These are phyloP conservation scores for Mortierella alpina DNA, from an alignment of 192 early-diverging fungal species.

Conservation along the genomic window DNA sequence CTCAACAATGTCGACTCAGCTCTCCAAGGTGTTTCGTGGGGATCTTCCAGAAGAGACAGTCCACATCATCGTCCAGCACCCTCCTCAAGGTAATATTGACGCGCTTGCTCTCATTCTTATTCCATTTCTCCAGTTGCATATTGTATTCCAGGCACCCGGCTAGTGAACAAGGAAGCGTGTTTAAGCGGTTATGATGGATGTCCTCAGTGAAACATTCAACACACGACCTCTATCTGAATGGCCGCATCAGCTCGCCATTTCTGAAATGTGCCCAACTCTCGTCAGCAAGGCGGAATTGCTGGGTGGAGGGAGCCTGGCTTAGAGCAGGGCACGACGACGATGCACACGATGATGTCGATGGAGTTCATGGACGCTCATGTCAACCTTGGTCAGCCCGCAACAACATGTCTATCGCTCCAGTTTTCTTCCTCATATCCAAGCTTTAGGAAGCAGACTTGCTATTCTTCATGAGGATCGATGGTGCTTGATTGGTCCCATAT, in stretches of 20 bases:
- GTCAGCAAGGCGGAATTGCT: slow-evolving; percentile 26
- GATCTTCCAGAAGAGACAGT: too few relatives aligned
- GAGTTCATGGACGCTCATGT: slow-evolving; percentile 33
- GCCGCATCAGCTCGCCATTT: slow-evolving; percentile 26
- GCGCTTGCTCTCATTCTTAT: too few relatives aligned
- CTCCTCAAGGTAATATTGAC: too few relatives aligned
- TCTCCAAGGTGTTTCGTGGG: too few relatives aligned
- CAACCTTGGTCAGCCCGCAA: slow-evolving; percentile 8
- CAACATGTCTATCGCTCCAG: slow-evolving; percentile 18
- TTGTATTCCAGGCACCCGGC: too few relatives aligned
- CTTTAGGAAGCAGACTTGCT: slow-evolving; percentile 21
- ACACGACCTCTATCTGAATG: too few relatives aligned
- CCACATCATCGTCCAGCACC: too few relatives aligned
- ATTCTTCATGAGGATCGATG: slow-evolving; percentile 24
- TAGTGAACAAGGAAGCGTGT: slow-evolving; percentile 11
- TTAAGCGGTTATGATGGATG: slow-evolving; percentile 13
- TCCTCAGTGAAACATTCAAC: slow-evolving; percentile 26
- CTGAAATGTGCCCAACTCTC: slow-evolving; percentile 28
- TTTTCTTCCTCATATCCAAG: slow-evolving; percentile 23
- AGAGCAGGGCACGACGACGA: slow-evolving; percentile 27
- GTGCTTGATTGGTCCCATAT: too few relatives aligned
- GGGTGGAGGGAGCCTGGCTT: slow-evolving; percentile 24
- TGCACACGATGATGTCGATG: slow-evolving; percentile 5
- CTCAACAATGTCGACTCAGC: too few relatives aligned
- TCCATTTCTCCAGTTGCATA: too few relatives aligned